phyloP scores from a whole-genome alignment of 306 rosid species.

The Casuarina equisetifolia region DNA sequence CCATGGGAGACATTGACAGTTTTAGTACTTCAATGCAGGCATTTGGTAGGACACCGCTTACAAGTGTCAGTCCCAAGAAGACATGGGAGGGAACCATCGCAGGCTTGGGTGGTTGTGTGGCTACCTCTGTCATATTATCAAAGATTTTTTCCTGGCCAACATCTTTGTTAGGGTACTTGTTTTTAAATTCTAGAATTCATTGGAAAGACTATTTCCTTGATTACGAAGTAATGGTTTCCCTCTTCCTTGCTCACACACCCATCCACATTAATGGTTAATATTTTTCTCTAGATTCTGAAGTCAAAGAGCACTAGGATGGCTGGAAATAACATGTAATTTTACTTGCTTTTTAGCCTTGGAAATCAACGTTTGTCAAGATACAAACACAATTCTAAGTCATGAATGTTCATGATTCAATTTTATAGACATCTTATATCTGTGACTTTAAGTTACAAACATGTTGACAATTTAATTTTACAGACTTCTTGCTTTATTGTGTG shows the following conservation, averaged over 20 bases:
- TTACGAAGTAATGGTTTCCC: neutral
- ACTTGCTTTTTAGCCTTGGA: neutral
- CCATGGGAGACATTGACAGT: conserved; percentile 14
- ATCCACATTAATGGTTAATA: neutral
- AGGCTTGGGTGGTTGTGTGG: conserved; percentile 89
- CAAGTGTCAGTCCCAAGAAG: conserved; percentile 90
- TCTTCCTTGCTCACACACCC: neutral
- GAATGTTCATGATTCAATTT: neutral
- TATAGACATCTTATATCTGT: neutral
- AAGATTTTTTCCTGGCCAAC: conserved; percentile 81
- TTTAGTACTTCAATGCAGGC: conserved; percentile 55
- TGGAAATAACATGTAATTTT: neutral
- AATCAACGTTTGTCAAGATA: neutral
- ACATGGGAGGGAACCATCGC: conserved; percentile 97
- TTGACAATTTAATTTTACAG: neutral
- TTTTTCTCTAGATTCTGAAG: neutral
- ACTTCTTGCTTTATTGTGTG: neutral
- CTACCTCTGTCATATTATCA: conserved; percentile 66
- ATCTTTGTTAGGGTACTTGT: conserved; percentile 64
- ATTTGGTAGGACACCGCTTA: conserved; percentile 89
- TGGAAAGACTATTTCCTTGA: neutral
- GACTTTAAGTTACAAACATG: neutral
- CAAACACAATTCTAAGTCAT: neutral
- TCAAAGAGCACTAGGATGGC: neutral
- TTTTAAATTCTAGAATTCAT: neutral